Evolutionary conservation across 139 green algal genomes (phyloP).

Genomic region (Chlamydomonas sp.): DNA sequence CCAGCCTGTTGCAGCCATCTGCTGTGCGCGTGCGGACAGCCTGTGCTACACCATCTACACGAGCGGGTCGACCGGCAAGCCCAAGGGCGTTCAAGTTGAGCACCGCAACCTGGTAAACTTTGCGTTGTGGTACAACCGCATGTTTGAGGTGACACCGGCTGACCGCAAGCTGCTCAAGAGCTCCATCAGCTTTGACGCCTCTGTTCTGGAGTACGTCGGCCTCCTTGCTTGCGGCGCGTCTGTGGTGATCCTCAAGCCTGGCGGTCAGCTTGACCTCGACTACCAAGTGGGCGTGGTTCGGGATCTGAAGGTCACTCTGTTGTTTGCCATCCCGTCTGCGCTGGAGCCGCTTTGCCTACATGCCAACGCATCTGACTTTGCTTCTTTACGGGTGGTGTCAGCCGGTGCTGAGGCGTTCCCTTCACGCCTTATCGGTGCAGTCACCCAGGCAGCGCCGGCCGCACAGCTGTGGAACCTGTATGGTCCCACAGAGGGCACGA

Average conservation of each 20-base stretch:
- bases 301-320: too few relatives aligned
- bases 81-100: not conserved
- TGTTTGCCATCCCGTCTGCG: too few relatives aligned
- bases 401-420: not conserved
- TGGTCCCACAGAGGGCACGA: constrained; percentile 1
- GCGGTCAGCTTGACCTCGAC: not conserved
- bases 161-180: constrained; percentile 9
- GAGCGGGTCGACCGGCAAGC: not conserved
- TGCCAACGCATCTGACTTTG: not conserved
- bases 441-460: not conserved
- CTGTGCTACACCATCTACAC: constrained; percentile 1
- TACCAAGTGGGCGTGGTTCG: too few relatives aligned
- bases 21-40: too few relatives aligned
- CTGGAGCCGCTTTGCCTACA: too few relatives aligned
- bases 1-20: too few relatives aligned
- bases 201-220: not conserved
- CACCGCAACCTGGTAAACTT: not conserved
- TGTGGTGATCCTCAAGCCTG: not conserved
- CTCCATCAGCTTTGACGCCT: constrained; percentile 36
- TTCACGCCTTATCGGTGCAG: not conserved
- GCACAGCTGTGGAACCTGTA: not conserved
- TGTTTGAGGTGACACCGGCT: not conserved
- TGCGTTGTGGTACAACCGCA: too few relatives aligned
- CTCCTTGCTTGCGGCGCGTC: not conserved
- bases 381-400: not conserved